phyloP scores from a whole-genome alignment of 371 early-diverging fungal genomes.

The Funneliformis caledonium region DNA sequence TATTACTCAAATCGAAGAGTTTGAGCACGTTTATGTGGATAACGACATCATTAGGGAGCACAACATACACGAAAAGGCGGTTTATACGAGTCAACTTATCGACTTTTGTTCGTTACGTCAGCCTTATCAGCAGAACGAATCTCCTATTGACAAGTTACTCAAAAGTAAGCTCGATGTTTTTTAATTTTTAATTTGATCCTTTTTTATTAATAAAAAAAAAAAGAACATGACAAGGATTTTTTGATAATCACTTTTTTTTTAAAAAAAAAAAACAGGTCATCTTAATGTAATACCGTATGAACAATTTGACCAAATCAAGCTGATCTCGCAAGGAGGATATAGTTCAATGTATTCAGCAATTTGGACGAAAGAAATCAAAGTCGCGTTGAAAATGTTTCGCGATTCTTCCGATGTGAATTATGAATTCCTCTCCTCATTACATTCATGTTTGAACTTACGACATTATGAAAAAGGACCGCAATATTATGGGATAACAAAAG shows the following conservation, averaged over 20 bases:
- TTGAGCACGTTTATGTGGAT: neutral
- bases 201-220: neutral
- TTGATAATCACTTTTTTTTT: neutral
- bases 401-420: neutral
- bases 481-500: slow-evolving; percentile 32
- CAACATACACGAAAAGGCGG: neutral
- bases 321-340: slow-evolving; percentile 1
- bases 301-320: neutral
- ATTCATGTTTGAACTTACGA: neutral
- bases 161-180: neutral
- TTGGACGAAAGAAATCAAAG: neutral
- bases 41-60: neutral
- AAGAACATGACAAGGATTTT: neutral
- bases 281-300: neutral
- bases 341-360: slow-evolving; percentile 15
- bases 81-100: slow-evolving; percentile 8
- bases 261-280: neutral
- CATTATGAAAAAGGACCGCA: neutral
- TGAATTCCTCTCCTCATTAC: neutral
- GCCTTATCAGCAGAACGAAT: neutral
- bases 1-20: neutral
- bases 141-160: neutral
- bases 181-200: no score
- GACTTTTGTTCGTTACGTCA: neutral
- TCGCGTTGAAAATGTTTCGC: neutral